These are phyloP conservation scores for Vigna mungo DNA, from an alignment of 306 rosid genomes.

Conservation along the genomic window DNA sequence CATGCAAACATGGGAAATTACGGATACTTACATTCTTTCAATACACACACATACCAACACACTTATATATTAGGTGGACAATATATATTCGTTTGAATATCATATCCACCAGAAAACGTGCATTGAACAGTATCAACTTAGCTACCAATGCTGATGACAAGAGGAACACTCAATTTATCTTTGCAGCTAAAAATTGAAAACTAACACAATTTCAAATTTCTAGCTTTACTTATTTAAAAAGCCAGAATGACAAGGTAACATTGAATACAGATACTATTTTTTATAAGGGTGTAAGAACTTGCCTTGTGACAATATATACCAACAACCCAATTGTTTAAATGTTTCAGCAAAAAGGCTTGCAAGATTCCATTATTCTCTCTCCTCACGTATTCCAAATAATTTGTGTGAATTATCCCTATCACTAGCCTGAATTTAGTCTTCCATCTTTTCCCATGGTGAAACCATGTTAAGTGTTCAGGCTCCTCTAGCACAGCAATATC, in stretches of 20 bases:
- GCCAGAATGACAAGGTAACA: constrained; percentile 17
- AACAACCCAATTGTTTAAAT: constrained; percentile 87
- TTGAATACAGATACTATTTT: neutral
- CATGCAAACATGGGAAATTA: neutral
- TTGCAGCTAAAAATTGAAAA: constrained; percentile 32
- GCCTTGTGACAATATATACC: constrained; percentile 95
- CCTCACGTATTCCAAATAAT: constrained; percentile 95
- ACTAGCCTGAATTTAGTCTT: constrained; percentile 81
- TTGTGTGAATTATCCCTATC: constrained; percentile 90
- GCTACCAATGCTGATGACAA: constrained; percentile 20
- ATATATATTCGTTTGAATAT: neutral
- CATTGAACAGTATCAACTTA: constrained; percentile 31
- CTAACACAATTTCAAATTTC: constrained; percentile 18
- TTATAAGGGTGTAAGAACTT: constrained; percentile 34
- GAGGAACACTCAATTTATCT: constrained; percentile 29
- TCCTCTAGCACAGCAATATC: constrained; percentile 98
- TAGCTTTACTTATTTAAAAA: constrained; percentile 31
- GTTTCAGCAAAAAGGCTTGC: constrained; percentile 75
- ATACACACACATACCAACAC: neutral
- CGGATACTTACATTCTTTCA: neutral
- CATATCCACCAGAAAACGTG: constrained; percentile 12
- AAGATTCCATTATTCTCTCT: constrained; percentile 87
- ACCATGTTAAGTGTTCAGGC: constrained; percentile 99
- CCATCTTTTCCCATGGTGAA: constrained; percentile 98
- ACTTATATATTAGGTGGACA: neutral